A percentile compares a stretch with the other conserved stretches of the same genome.
phyloP scores from a whole-genome alignment of 1,139 yeast genomes.

The Protomyces gravidus region DNA sequence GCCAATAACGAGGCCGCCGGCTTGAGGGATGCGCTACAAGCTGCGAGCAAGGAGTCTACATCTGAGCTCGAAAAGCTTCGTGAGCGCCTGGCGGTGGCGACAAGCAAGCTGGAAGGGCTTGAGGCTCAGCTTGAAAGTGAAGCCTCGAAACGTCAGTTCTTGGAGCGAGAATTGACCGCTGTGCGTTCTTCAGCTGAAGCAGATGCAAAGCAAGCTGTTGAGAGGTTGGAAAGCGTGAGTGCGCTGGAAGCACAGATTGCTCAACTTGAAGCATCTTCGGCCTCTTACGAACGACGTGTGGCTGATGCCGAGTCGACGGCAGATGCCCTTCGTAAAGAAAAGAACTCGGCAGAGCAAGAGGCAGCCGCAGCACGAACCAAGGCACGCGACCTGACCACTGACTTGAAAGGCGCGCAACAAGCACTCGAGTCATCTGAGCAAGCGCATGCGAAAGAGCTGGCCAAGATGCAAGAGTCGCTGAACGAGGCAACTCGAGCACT shows the following conservation, averaged over 20 bases:
- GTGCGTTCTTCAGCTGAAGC: constrained; percentile 24
- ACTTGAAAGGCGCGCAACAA: constrained; percentile 36
- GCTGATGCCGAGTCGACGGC: constrained; percentile 32
- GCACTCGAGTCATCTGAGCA: constrained; percentile 34
- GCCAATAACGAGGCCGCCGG: constrained; percentile 9
- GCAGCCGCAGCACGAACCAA: background rate
- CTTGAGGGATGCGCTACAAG: constrained; percentile 34
- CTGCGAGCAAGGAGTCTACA: constrained; percentile 31
- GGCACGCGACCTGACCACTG: constrained; percentile 35
- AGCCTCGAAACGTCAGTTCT: constrained; percentile 21
- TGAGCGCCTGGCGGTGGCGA: constrained; percentile 37
- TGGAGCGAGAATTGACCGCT: constrained; percentile 13
- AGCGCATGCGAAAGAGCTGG: constrained; percentile 26
- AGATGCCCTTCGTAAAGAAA: constrained; percentile 29
- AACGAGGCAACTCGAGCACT: constrained; percentile 13
- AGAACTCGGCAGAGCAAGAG: constrained; percentile 20
- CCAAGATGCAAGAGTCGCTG: constrained; percentile 29
- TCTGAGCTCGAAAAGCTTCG: constrained; percentile 38
- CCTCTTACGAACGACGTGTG: background rate
- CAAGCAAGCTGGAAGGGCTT: constrained; percentile 32
- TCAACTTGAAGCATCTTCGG: constrained; percentile 12
- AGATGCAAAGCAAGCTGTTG: constrained; percentile 26
- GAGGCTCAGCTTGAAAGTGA: constrained; percentile 35
- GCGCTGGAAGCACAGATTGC: background rate
- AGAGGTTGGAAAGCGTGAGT: constrained; percentile 16